phyloP scores from a whole-genome alignment of 164 flowering plant species.

The Cinnamomum micranthum region DNA sequence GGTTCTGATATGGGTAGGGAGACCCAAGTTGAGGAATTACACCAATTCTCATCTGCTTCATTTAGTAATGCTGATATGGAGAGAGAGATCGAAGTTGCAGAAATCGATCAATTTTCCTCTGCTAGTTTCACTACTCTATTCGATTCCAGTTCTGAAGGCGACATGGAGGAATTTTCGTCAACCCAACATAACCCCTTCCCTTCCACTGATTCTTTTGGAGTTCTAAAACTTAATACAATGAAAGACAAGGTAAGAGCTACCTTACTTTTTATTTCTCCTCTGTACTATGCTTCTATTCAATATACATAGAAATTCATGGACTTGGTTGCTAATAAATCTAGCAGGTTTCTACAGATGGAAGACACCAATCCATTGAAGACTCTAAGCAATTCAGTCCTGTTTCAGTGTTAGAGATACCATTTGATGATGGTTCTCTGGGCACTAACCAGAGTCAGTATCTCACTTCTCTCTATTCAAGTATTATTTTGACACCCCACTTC shows the following conservation, averaged over 20 bases:
- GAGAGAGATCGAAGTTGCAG: background rate
- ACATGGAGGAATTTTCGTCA: background rate
- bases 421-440: constrained; percentile 19
- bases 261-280: background rate
- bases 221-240: constrained; percentile 6
- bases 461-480: background rate
- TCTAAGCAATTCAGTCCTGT: constrained; percentile 48
- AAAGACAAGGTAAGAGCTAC: constrained; percentile 24
- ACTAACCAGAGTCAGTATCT: constrained; percentile 16
- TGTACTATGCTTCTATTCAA: background rate
- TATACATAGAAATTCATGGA: background rate
- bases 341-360: constrained; percentile 31
- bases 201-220: constrained; percentile 7
- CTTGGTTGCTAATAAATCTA: constrained; percentile 9
- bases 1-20: constrained; percentile 1
- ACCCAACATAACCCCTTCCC: constrained; percentile 1
- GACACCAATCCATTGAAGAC: constrained; percentile 22
- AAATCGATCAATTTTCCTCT: constrained; percentile 26
- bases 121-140: constrained; percentile 26
- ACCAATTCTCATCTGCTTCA: background rate
- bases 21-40: constrained; percentile 17
- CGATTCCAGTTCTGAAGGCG: constrained; percentile 33
- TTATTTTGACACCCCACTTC: background rate
- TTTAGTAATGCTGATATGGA: background rate
- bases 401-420: constrained; percentile 37